Evolutionary conservation across 345 rosid species (phyloP).

Genomic region (Arabis alpina): DNA sequence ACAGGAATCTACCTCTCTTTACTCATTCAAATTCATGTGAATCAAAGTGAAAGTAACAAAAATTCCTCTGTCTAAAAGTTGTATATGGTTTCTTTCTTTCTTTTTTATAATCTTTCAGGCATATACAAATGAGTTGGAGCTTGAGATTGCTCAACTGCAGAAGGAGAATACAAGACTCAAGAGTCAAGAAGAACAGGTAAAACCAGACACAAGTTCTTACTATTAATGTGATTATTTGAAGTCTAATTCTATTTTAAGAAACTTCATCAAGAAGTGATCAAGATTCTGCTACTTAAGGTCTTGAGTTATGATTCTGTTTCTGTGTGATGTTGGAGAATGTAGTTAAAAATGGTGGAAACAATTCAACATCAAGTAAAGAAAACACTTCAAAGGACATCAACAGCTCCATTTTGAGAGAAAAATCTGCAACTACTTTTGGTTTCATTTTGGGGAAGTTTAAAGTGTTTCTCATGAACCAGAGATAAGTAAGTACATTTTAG

Average conservation of each 20-base stretch:
- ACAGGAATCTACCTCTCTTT: constrained; percentile 50
- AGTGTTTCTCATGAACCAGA: constrained; percentile 12
- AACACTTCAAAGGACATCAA: constrained; percentile 60
- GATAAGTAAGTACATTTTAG: constrained; percentile 28
- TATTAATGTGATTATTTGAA: no score
- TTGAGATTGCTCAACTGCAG: constrained; percentile 48
- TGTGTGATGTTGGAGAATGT: constrained; percentile 36
- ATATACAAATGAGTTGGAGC: constrained; percentile 63
- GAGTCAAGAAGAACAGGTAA: constrained; percentile 65
- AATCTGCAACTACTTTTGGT: constrained; percentile 22
- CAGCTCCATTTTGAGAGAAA: constrained; percentile 77
- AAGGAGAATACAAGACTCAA: constrained; percentile 69
- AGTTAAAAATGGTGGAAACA: constrained; percentile 52
- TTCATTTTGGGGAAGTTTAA: not conserved
- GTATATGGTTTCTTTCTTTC: not conserved
- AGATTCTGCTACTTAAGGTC: constrained; percentile 12
- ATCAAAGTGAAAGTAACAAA: not conserved
- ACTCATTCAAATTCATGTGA: not conserved
- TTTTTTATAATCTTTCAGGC: constrained; percentile 51
- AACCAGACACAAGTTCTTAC: not conserved
- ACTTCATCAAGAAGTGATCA: not conserved
- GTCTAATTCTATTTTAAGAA: not conserved
- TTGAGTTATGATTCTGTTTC: not conserved
- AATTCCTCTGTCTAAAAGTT: not conserved
- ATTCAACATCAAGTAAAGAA: constrained; percentile 50